A percentile compares a stretch with the other conserved stretches of the same genome.
Evolutionary conservation across 306 rosid species (phyloP).

Genomic region (Sindora glabra): DNA sequence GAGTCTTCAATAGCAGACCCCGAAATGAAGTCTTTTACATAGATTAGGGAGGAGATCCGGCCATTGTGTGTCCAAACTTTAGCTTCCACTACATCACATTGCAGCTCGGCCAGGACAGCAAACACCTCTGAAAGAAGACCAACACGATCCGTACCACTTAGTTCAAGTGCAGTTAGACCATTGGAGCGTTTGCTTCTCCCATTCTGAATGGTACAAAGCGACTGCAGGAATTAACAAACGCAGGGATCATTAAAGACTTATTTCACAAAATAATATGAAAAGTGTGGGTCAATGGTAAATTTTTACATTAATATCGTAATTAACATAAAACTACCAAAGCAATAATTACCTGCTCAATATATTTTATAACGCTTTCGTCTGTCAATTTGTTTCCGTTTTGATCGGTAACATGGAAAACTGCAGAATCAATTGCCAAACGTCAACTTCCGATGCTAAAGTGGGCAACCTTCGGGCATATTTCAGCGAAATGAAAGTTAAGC

Average conservation of each 20-base stretch:
- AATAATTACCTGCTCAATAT: conserved; percentile 76
- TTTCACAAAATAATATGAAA: too few species aligned
- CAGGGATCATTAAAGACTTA: too few species aligned
- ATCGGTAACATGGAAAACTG: conserved; percentile 93
- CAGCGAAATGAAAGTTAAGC: background rate
- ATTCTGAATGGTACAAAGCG: conserved; percentile 57
- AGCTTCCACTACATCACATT: conserved; percentile 85
- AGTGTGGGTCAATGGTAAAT: too few species aligned
- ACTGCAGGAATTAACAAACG: conserved; percentile 29
- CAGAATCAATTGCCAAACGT: conserved; percentile 3
- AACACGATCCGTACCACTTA: conserved; percentile 82
- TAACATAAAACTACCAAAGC: background rate
- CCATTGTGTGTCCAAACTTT: conserved; percentile 98
- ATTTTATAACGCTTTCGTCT: conserved; percentile 60
- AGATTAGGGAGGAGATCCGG: conserved; percentile 71
- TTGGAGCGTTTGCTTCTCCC: conserved; percentile 28
- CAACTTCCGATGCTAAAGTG: background rate
- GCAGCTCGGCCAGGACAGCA: conserved; percentile 79
- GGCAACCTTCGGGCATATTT: background rate
- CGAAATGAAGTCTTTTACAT: conserved; percentile 52
- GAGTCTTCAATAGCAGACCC: conserved; percentile 73
- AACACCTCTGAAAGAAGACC: conserved; percentile 92
- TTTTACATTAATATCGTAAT: background rate
- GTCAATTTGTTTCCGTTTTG: conserved; percentile 70
- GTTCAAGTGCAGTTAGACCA: conserved; percentile 65